Conservation (phyloP, 345 rosid species). For the Corchorus olitorius region DNA sequence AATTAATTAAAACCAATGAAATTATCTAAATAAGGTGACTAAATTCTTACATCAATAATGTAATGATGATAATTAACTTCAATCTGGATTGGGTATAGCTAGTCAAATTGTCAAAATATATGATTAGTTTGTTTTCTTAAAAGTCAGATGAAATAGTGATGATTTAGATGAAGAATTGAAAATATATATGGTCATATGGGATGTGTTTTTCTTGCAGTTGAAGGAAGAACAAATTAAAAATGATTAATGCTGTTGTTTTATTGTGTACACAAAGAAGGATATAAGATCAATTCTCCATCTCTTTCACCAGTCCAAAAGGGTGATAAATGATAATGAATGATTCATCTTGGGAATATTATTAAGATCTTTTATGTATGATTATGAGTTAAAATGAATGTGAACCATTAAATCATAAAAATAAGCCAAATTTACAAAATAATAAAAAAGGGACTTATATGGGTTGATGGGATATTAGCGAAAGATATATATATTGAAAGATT, state of each 20-base stretch:
- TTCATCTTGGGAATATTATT: neutral
- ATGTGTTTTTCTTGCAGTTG: neutral
- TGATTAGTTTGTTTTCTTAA: neutral
- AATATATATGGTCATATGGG: too few relatives aligned
- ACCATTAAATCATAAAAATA: neutral
- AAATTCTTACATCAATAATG: too few relatives aligned
- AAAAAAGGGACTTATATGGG: neutral
- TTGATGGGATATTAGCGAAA: constrained; percentile 32
- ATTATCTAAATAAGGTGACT: too few relatives aligned
- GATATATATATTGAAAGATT: constrained; percentile 26
- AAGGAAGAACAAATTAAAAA: neutral
- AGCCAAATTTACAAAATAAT: constrained; percentile 6
- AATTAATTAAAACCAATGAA: too few relatives aligned
- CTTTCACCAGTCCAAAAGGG: neutral
- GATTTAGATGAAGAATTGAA: neutral
- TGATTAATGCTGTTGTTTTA: neutral
- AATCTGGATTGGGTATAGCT: too few relatives aligned
- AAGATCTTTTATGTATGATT: neutral
- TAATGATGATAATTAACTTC: too few relatives aligned
- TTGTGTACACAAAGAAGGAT: neutral
- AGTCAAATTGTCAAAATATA: neutral
- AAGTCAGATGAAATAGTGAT: neutral
- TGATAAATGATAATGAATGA: too few relatives aligned
- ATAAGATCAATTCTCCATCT: neutral
- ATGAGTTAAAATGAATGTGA: neutral